Evolutionary conservation across 202 grass and related monocot genomes (phyloP), one percentile per base, ranked within the genome.

Genomic region (Tripidium arundinaceum): DNA sequence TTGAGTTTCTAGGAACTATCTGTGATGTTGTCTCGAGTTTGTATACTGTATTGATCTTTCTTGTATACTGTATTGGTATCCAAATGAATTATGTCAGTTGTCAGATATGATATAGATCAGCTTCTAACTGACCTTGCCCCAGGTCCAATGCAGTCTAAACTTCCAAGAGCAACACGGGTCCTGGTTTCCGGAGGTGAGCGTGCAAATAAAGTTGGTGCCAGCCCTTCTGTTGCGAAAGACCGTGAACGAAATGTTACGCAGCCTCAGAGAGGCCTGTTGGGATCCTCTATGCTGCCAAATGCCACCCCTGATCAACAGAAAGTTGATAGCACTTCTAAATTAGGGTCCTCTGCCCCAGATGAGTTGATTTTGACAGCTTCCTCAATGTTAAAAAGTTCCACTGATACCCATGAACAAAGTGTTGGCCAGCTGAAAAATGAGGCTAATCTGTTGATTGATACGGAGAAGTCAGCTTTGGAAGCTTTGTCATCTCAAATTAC

Each of bases 131-230:
- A 70, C 55, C 12, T 77, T 75, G 67, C 40, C 43, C 45, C 68
- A 98, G 95, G 95, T 86, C 74, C 83, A 37, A 52, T 83, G 62
- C 87, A 89, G 37, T 86, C 89, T 34, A 88, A 87, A 60, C 38
- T 75, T 45, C 80, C 75, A 28, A 83, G 95, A 61, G 92, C 95
- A 40, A 82, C 75, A 16, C 92, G 92, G 43, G 69, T 98, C 7
- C 52, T 91, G 82, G 84, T 98, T 47, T 62, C 90, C 26, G 62
- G 79, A 85, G 81, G 65, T 24, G 86, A 90, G 62, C 55, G 29
- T 1, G 62, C 61, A 64, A 89, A 55, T 54, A 85, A 78, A 79
- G 41, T 52, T 70, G 71, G 50, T 62, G 52, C 82, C 47, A 84
- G 46, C 54, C 39, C 90, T 87, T 91, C 92, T 27, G 29, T 64